Conservation (phyloP, 2,329 filamentous ascomycete species). For the Stylonectria norvegica region DNA sequence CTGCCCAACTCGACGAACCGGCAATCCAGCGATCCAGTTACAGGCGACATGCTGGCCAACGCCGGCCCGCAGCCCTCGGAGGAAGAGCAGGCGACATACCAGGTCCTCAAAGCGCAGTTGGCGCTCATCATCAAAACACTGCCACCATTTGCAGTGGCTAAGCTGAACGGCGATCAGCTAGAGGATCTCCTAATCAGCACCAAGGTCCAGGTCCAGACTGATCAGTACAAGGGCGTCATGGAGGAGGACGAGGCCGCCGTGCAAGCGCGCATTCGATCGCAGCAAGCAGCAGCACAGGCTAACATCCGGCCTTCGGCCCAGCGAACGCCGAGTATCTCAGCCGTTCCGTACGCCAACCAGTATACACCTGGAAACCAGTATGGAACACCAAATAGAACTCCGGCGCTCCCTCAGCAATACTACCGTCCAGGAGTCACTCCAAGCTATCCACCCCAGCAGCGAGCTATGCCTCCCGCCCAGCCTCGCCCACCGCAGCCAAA, state of each 20-base stretch:
- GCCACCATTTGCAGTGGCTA: slow-evolving; percentile 81
- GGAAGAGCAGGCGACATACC: slow-evolving; percentile 60
- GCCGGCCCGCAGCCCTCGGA: slow-evolving; percentile 66
- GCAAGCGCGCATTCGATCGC: slow-evolving; percentile 47
- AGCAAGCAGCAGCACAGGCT: slow-evolving; percentile 34
- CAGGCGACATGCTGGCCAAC: slow-evolving; percentile 65
- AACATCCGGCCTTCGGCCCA: slow-evolving; percentile 36
- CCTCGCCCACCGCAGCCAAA: slow-evolving; percentile 41
- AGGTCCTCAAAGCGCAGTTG: slow-evolving; percentile 72
- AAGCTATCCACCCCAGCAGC: slow-evolving; percentile 42
- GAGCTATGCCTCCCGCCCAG: slow-evolving; percentile 31
- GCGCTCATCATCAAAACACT: slow-evolving; percentile 69
- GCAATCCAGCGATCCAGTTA: slow-evolving; percentile 58
- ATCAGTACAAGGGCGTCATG: slow-evolving; percentile 74
- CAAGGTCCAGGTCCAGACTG: slow-evolving; percentile 68
- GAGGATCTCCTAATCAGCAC: slow-evolving; percentile 78
- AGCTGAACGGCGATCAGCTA: slow-evolving; percentile 81
- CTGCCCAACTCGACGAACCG: slow-evolving; percentile 62
- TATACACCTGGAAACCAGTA: slow-evolving; percentile 45
- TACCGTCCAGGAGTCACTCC: slow-evolving; percentile 39
- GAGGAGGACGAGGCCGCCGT: slow-evolving; percentile 72
- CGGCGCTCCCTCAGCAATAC: slow-evolving; percentile 43
- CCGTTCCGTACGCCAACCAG: slow-evolving; percentile 40
- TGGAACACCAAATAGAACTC: slow-evolving; percentile 44
- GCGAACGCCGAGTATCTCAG: slow-evolving; percentile 38